Base-by-base conservation (phyloP, 495 filamentous ascomycete genomes). In the Penicillium simplicissimum region DNA sequence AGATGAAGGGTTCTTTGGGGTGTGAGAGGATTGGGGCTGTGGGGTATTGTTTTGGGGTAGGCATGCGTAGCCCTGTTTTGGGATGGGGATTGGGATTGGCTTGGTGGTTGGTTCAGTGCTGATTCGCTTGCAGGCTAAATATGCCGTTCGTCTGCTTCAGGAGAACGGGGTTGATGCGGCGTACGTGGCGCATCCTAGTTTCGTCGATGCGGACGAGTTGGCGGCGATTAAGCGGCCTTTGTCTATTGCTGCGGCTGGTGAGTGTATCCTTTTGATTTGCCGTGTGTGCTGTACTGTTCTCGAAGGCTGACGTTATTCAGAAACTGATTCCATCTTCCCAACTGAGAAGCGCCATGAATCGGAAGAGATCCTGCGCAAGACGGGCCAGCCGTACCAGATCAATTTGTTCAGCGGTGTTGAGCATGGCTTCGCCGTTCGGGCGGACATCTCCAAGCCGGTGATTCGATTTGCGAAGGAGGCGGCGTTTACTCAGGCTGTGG, bases 41-140 rank as follows among this genome's bases (percentile, higher is more conserved):
- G 2, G 91, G 91, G 9, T 93, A 93, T 78, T 94, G 91, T 77
- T 94, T 92, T 67, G 91, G 90, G 11, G 67, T 67, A 63, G 33
- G 67, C 4, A 28, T 28, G n/a, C n/a, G n/a, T n/a, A n/a, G n/a
- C n/a, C n/a, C n/a, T n/a, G n/a, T n/a, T n/a, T n/a, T n/a, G 23
- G 23, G 23, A 25, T 31, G 3, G 28, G 28, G 28, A 25, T 31
- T 31, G 28, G 28, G 28, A 31, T 31, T 31, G 28, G 3, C 19
- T 48, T 21, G 5, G 3, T 3, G 13, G 7, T n/a, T 25, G 31
- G 10, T 17, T 17, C 8, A 8, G 25, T 52, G 28, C 48, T 52
- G 13, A 52, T 45, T 11, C n/a, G 23, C 13, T 33, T 43, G 35
- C 13, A 69, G 33, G 84, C 73, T 8, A 85, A 84, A 67, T 86